A percentile compares a stretch with the other conserved stretches of the same genome.
Conservation (phyloP, 345 rosid genomes). For the Eucalyptus viminalis region DNA sequence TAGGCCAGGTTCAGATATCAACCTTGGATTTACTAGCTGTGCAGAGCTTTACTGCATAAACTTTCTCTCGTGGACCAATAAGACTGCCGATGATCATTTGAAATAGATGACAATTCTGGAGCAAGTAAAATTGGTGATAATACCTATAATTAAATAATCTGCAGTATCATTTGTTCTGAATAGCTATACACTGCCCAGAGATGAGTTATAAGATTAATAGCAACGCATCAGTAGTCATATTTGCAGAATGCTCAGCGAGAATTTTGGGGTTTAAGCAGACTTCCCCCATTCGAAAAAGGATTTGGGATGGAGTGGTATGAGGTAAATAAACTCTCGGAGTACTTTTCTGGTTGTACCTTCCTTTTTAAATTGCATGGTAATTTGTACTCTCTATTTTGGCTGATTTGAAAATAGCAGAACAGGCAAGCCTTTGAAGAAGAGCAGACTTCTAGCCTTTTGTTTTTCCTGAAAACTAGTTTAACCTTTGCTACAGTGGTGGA, state of each 20-base stretch:
- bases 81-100: background rate
- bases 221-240: background rate
- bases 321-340: background rate
- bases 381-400: background rate
- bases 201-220: background rate
- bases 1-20: background rate
- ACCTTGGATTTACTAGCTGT: background rate
- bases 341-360: background rate
- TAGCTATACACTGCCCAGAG: background rate
- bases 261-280: background rate
- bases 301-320: background rate
- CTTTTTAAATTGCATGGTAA: background rate
- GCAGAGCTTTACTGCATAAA: background rate
- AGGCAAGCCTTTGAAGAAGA: background rate
- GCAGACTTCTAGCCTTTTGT: background rate
- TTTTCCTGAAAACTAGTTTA: background rate
- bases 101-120: background rate
- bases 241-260: background rate
- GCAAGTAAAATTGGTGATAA: background rate
- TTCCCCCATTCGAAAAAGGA: background rate
- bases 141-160: background rate
- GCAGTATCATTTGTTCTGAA: background rate
- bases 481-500: background rate
- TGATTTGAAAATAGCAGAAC: background rate
- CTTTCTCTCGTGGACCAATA: background rate